These are phyloP conservation scores for Sporothrix luriei DNA, from an alignment of 2,329 filamentous ascomycete genomes.

Conservation along the genomic window DNA sequence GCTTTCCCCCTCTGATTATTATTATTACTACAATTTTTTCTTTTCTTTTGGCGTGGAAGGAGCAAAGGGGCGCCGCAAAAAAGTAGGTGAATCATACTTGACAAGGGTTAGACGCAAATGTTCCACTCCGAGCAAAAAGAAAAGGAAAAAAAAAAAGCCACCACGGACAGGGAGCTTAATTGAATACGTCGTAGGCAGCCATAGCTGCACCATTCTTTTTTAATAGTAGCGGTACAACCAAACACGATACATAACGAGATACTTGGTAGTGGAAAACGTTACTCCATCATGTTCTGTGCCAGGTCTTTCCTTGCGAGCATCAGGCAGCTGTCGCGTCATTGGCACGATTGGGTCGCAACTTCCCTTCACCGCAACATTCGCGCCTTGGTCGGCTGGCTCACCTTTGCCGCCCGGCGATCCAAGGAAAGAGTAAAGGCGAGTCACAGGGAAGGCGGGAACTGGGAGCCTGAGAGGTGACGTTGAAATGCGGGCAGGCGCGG, in stretches of 20 bases:
- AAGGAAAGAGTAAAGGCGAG: not conserved
- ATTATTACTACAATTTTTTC: no score
- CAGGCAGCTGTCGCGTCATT: constrained; percentile 18
- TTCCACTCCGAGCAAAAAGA: constrained; percentile 27
- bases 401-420: constrained; percentile 12
- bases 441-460: constrained; percentile 15
- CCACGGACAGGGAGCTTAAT: constrained; percentile 31
- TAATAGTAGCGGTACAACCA: not conserved
- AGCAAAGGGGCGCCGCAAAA: constrained; percentile 21
- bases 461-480: not conserved
- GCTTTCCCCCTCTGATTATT: no score
- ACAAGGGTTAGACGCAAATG: constrained; percentile 24
- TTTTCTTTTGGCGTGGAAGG: constrained; percentile 16
- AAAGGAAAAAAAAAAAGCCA: constrained; percentile 24
- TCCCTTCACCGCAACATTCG: constrained; percentile 24
- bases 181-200: constrained; percentile 10
- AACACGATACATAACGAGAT: no score
- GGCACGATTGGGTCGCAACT: constrained; percentile 26
- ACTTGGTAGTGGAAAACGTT: not conserved
- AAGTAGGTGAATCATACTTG: constrained; percentile 28
- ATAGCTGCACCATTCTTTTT: not conserved
- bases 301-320: not conserved
- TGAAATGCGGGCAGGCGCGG: constrained; percentile 10
- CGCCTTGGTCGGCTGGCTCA: constrained; percentile 2
- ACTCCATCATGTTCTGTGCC: no score